Conservation (phyloP, 2,329 filamentous ascomycete species). For the Aotearoamyces nothofagi region DNA sequence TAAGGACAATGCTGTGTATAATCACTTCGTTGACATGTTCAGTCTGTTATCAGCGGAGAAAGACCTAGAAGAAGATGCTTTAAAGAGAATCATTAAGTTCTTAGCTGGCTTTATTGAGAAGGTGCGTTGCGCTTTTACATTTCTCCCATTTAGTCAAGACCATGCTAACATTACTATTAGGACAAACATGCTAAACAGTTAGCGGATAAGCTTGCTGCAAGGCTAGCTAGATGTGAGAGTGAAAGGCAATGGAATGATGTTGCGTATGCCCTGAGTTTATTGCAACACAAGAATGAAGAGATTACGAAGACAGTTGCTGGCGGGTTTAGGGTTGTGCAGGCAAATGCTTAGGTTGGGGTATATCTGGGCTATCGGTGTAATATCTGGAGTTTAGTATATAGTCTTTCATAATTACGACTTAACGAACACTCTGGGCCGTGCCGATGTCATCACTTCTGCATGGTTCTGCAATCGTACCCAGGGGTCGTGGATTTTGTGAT, state of each 20-base stretch:
- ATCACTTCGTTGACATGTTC: slow-evolving; percentile 99
- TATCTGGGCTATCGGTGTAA: background rate
- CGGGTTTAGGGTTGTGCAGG: slow-evolving; percentile 60
- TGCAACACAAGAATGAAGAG: slow-evolving; percentile 89
- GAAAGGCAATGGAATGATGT: slow-evolving; percentile 98
- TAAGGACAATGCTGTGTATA: slow-evolving; percentile 98
- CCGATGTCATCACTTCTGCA: no score
- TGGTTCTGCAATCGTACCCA: no score
- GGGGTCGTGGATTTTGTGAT: no score
- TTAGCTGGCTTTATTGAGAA: slow-evolving; percentile 94
- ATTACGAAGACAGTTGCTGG: slow-evolving; percentile 63
- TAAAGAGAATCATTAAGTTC: slow-evolving; percentile 81
- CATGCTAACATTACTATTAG: slow-evolving; percentile 34
- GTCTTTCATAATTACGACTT: background rate
- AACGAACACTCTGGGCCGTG: no score
- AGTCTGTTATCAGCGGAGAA: slow-evolving; percentile 74
- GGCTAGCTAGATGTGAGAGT: slow-evolving; percentile 72
- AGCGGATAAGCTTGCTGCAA: slow-evolving; percentile 78
- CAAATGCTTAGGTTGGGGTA: slow-evolving; percentile 31
- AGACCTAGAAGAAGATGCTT: slow-evolving; percentile 67
- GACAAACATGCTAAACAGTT: slow-evolving; percentile 96
- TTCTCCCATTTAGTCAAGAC: background rate
- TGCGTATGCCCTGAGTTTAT: slow-evolving; percentile 72
- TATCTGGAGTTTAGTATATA: background rate
- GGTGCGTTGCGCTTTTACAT: slow-evolving; percentile 33